Base-by-base conservation (phyloP, 129 eudicot species). In the Heracleum sosnowskyi region DNA sequence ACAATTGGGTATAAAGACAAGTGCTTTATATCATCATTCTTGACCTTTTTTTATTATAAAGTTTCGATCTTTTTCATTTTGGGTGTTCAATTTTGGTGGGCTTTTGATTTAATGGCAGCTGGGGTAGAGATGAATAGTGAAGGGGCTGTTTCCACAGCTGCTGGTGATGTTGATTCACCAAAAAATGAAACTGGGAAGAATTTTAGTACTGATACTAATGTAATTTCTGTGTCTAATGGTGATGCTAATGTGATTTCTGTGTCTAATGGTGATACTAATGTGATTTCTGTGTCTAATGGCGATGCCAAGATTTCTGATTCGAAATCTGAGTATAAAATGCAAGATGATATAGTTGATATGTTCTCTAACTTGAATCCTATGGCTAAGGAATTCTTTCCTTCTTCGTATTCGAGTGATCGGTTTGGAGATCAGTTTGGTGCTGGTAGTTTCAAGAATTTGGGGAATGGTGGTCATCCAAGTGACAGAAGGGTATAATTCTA, bases 331-430 rank as follows among this genome's bases (percentile, higher is more conserved):
- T 77, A 82, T 72, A 78, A 89, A 82, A 86, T 93, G 85, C 89
- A 91, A 81, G 90, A 89, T 10, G 87, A 89, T 11, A 72, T 93
- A 39, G 92, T 84, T 82, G 93, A 89, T 69, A 89, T 91, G 84
- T 77, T 91, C 77, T 91, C 93, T 5, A 93, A 91, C 85, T 41
- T 93, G 88, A 93, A 93, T 87, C 98, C 98, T 2, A 20, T 90
- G 93, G 98, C 98, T 20, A 85, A 93, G 85, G 98, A 93, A 81
- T 93, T 93, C 69, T 75, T 93, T 60, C 98, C 98, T 70, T 93
- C 98, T 34, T 89, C 93, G 0, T 89, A 88, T 36, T 74, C 86
- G 6, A 78, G 47, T 64, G 85, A 87, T 85, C 85, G 75, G 75
- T 78, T 84, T 85, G 86, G 82, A 11, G 87, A 86, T 85, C 94